phyloP scores from a whole-genome alignment of 192 early-diverging fungal genomes.

The Paraglomus brasilianum region DNA sequence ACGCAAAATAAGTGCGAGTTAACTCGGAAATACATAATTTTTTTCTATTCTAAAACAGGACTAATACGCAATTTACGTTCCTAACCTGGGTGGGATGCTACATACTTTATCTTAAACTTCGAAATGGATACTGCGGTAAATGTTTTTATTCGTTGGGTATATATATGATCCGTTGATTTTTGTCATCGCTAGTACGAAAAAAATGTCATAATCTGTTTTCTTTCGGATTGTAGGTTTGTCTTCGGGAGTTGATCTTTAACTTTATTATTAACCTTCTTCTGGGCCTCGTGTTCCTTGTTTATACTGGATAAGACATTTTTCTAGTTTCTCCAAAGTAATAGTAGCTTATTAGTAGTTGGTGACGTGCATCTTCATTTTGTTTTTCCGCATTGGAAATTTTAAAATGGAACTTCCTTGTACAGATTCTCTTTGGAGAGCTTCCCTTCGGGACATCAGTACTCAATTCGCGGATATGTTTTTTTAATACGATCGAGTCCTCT shows the following conservation, averaged over 20 bases:
- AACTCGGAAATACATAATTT: too few species aligned
- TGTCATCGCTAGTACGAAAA: slow-evolving; percentile 18
- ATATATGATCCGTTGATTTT: slow-evolving; percentile 27
- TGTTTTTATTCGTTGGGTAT: slow-evolving; percentile 28
- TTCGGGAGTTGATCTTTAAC: slow-evolving; percentile 10
- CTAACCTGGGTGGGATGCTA: too few species aligned
- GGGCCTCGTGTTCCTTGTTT: slow-evolving; percentile 16
- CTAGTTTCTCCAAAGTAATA: slow-evolving; percentile 17
- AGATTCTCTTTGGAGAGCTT: slow-evolving; percentile 22
- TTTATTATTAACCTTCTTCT: slow-evolving; percentile 11
- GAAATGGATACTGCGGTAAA: slow-evolving; percentile 25
- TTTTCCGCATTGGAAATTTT: slow-evolving; percentile 21
- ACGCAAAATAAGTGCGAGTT: too few species aligned
- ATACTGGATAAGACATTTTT: neutral
- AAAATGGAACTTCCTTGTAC: slow-evolving; percentile 15
- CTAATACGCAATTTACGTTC: too few species aligned
- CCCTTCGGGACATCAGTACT: neutral
- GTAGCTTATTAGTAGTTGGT: neutral
- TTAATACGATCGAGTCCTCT: slow-evolving; percentile 20
- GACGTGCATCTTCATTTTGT: slow-evolving; percentile 1
- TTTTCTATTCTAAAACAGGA: too few species aligned
- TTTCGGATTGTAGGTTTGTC: slow-evolving; percentile 12
- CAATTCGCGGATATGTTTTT: slow-evolving; percentile 14
- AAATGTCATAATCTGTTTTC: slow-evolving; percentile 18
- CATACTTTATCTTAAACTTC: slow-evolving; percentile 19